Evolutionary conservation across 2,329 filamentous ascomycete species (phyloP), one percentile per base, ranked within the genome.

Genomic region (Cordyceps militaris): DNA sequence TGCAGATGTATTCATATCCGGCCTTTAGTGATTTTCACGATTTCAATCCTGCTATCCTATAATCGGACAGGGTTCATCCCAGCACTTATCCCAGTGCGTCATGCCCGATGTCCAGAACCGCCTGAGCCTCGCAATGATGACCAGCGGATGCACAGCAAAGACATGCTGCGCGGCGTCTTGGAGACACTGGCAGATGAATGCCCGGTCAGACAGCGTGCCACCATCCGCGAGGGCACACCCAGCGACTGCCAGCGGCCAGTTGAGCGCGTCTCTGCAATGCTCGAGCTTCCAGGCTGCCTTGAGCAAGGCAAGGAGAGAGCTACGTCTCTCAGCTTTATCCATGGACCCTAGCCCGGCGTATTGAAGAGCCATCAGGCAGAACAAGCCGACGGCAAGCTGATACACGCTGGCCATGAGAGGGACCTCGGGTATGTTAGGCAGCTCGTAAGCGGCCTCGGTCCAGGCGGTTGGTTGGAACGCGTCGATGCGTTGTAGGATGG

Each of bases 231-330:
- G 47, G 13, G 47, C 47, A 36, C 47, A 50, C 2, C 47, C 47
- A 34, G 16, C 47, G n/a, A 50, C 47, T 14, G 47, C 47, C 21
- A 50, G 21, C 11, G 47, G 47, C 47, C 47, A 50, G 47, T 50
- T 50, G 11, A 50, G 47, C 14, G 47, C 47, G 21, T 50, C 47
- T 16, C 47, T 50, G 19, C 47, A 50, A n/a, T 50, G 47, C 47
- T 50, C 47, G 5, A 50, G 19, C 6, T 16, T 16, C 47, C 47
- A 50, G 2, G 47, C 47, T 16, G 30, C 11, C 47, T 9, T 3
- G 19, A 50, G 47, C 9, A 50, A 10, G n/a, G 10, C n/a, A 23
- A 50, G 19, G 19, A 50, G 47, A 24, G 30, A 34, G 30, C 47
- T 50, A 10, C 47, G 32, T n/a, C 47, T 28, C 11, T 36, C 19